These are phyloP conservation scores for Hymenoscyphus albidus DNA, from an alignment of 2,329 filamentous ascomycete species.

Conservation along the genomic window DNA sequence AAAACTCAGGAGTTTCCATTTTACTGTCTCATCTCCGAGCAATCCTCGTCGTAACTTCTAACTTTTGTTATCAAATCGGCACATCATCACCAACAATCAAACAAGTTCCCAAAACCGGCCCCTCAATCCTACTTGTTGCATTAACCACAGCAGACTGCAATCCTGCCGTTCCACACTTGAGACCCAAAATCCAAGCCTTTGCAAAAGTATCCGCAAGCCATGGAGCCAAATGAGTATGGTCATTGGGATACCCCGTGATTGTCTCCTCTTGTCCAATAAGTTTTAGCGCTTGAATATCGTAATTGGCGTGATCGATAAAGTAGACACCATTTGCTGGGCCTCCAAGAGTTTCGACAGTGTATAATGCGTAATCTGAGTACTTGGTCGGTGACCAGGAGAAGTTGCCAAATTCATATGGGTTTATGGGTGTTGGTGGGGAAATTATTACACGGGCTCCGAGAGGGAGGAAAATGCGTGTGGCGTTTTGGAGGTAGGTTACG, in stretches of 20 bases:
- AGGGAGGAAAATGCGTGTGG: constrained; percentile 31
- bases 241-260: constrained; percentile 49
- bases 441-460: constrained; percentile 59
- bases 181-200: constrained; percentile 43
- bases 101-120: constrained; percentile 19
- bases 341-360: constrained; percentile 18
- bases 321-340: constrained; percentile 23
- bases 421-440: constrained; percentile 57
- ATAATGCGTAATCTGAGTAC: constrained; percentile 49
- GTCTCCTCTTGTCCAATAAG: constrained; percentile 43
- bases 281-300: constrained; percentile 21
- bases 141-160: constrained; percentile 18
- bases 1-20: too few relatives aligned
- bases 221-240: constrained; percentile 58
- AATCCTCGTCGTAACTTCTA: too few relatives aligned
- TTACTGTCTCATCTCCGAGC: too few relatives aligned
- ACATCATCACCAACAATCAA: constrained; percentile 19
- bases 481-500: constrained; percentile 23
- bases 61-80: constrained; percentile 13
- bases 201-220: constrained; percentile 50
- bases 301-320: constrained; percentile 24
- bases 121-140: constrained; percentile 22
- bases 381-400: constrained; percentile 45
- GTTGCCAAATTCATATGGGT: constrained; percentile 54
- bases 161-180: constrained; percentile 23